Evolutionary conservation across 208 protist genomes (phyloP).

Genomic region (Giardia duodenalis): DNA sequence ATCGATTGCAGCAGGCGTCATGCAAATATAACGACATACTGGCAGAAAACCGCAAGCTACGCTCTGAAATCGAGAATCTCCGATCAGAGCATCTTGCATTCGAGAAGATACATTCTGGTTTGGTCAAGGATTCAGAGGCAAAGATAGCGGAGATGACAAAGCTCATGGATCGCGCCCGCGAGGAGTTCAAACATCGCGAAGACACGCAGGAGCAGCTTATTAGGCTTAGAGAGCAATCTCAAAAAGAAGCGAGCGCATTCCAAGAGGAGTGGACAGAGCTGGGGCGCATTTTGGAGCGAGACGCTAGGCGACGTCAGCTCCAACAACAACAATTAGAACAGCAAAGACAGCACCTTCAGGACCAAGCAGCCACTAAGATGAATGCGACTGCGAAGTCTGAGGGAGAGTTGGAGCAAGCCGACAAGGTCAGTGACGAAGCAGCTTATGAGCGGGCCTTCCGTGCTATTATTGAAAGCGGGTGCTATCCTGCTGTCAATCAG

Average conservation of each 20-base stretch:
- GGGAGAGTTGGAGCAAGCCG: background rate
- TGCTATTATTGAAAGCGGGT: background rate
- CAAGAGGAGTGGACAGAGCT: conserved; percentile 9
- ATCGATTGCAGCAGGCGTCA: background rate
- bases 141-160: conserved; percentile 2
- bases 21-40: conserved; percentile 21
- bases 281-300: background rate
- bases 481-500: background rate
- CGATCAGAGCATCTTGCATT: conserved; percentile 6
- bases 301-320: background rate
- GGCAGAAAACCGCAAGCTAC: background rate
- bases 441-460: background rate
- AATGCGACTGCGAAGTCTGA: background rate
- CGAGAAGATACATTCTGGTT: conserved; percentile 13
- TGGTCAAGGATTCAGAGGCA: background rate
- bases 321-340: conserved; percentile 9
- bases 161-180: background rate
- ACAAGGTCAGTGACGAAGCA: background rate
- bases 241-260: conserved; percentile 15
- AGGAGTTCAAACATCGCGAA: conserved; percentile 1
- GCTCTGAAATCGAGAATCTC: background rate
- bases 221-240: background rate
- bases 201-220: background rate
- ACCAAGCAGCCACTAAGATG: background rate
- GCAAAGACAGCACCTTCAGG: background rate